phyloP scores from a whole-genome alignment of 805 yeast genomes.

The Teunomyces panamensis region DNA sequence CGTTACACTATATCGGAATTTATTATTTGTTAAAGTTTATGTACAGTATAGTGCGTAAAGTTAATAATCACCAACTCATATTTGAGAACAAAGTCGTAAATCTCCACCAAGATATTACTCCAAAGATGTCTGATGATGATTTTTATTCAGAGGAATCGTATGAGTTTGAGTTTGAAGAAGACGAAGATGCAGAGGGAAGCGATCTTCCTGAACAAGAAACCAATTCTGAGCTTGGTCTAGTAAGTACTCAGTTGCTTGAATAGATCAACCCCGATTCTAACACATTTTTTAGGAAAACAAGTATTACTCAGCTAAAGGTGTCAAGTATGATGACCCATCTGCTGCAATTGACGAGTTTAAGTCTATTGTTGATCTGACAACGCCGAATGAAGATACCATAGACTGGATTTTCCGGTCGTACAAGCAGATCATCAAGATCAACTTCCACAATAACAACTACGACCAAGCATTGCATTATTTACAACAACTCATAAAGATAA shows the following conservation, averaged over 20 bases:
- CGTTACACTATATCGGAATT: conserved; percentile 15
- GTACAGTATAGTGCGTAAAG: background rate
- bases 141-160: conserved; percentile 15
- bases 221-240: conserved; percentile 5
- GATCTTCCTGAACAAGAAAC: conserved; percentile 1
- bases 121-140: conserved; percentile 14
- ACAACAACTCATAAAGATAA: conserved; percentile 17
- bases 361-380: conserved; percentile 10
- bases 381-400: conserved; percentile 11
- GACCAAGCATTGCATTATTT: conserved; percentile 22
- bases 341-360: conserved; percentile 23
- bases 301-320: conserved; percentile 37
- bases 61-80: background rate
- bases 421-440: conserved; percentile 41
- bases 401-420: conserved; percentile 39
- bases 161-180: conserved; percentile 16
- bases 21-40: background rate
- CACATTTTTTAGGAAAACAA: conserved; percentile 22
- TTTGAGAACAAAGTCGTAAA: background rate
- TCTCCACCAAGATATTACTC: background rate
- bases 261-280: conserved; percentile 10
- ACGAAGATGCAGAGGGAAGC: conserved; percentile 10
- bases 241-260: background rate
- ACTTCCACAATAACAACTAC: conserved; percentile 20
- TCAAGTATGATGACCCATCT: conserved; percentile 30